Conservation (phyloP, 768 basidiomycete species). For the Rhizopogon sp. region DNA sequence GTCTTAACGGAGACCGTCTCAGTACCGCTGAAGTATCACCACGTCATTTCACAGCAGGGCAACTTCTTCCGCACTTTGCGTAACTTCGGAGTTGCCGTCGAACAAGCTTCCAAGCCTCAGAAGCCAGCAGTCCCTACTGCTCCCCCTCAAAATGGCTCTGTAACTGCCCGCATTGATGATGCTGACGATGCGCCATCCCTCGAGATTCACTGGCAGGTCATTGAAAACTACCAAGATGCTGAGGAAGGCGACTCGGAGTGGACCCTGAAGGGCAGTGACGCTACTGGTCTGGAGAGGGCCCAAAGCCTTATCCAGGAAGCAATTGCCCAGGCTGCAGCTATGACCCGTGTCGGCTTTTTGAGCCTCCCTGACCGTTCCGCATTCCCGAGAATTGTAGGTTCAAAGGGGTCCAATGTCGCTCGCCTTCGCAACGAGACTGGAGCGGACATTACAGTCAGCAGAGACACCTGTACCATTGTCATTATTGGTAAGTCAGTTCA, state of each 20-base stretch:
- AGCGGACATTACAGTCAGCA: conserved; percentile 87
- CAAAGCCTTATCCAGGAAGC: conserved; percentile 62
- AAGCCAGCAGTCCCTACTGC: conserved; percentile 57
- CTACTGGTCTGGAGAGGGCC: conserved; percentile 72
- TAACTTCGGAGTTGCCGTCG: conserved; percentile 76
- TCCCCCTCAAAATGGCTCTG: conserved; percentile 37
- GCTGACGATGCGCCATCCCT: conserved; percentile 34
- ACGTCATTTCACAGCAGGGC: conserved; percentile 84
- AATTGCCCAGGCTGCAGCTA: conserved; percentile 63
- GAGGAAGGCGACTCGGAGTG: conserved; percentile 85
- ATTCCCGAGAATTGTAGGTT: conserved; percentile 92
- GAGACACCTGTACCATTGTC: conserved; percentile 82
- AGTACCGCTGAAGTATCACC: conserved; percentile 85
- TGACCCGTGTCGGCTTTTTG: conserved; percentile 81
- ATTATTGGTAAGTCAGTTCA: conserved; percentile 63
- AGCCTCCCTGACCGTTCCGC: conserved; percentile 75
- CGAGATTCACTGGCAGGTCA: conserved; percentile 70
- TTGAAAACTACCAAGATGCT: conserved; percentile 69
- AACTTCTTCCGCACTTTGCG: conserved; percentile 83
- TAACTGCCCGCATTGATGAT: conserved; percentile 85
- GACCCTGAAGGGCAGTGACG: conserved; percentile 79
- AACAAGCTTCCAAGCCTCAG: conserved; percentile 62
- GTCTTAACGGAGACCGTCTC: conserved; percentile 50
- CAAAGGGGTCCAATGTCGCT: conserved; percentile 86
- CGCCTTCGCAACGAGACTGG: conserved; percentile 86